Percentiles rank a stretch among this genome's conserved stretches.
phyloP scores from a whole-genome alignment of 2,329 filamentous ascomycete genomes.

The Arthroderma sp. region DNA sequence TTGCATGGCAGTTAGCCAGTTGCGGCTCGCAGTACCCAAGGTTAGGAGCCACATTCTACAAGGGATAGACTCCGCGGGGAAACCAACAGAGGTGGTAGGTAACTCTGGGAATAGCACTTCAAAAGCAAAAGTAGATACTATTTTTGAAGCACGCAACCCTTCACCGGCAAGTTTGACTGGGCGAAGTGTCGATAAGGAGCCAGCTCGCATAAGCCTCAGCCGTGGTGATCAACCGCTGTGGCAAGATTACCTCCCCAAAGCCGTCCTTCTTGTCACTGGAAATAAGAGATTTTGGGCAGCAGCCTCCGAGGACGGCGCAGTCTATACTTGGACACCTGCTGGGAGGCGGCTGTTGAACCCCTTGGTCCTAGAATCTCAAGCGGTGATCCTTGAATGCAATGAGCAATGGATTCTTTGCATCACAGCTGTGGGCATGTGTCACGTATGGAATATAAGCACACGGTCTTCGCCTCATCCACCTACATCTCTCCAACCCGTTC shows the following conservation, averaged over 20 bases:
- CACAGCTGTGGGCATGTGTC: slow-evolving; percentile 72
- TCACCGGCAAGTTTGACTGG: slow-evolving; percentile 45
- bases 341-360: slow-evolving; percentile 76
- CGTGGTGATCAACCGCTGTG: slow-evolving; percentile 71
- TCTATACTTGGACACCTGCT: slow-evolving; percentile 86
- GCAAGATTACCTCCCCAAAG: slow-evolving; percentile 83
- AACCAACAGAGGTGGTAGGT: slow-evolving; percentile 29
- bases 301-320: slow-evolving; percentile 79
- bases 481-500: slow-evolving; percentile 71
- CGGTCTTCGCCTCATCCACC: slow-evolving; percentile 79
- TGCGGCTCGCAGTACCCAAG: slow-evolving; percentile 76
- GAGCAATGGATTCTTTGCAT: slow-evolving; percentile 84
- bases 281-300: slow-evolving; percentile 86
- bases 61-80: slow-evolving; percentile 50
- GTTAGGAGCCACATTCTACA: slow-evolving; percentile 71
- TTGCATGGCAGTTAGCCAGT: slow-evolving; percentile 64
- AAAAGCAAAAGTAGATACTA: slow-evolving; percentile 52
- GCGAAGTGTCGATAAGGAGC: slow-evolving; percentile 56
- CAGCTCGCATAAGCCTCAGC: slow-evolving; percentile 67
- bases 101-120: slow-evolving; percentile 21
- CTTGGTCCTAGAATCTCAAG: slow-evolving; percentile 77
- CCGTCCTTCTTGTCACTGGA: slow-evolving; percentile 79
- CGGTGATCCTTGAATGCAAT: slow-evolving; percentile 83
- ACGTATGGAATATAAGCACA: slow-evolving; percentile 85
- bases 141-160: slow-evolving; percentile 83